Base-by-base conservation (phyloP, 164 flowering plant species). In the Magnolia sinica region DNA sequence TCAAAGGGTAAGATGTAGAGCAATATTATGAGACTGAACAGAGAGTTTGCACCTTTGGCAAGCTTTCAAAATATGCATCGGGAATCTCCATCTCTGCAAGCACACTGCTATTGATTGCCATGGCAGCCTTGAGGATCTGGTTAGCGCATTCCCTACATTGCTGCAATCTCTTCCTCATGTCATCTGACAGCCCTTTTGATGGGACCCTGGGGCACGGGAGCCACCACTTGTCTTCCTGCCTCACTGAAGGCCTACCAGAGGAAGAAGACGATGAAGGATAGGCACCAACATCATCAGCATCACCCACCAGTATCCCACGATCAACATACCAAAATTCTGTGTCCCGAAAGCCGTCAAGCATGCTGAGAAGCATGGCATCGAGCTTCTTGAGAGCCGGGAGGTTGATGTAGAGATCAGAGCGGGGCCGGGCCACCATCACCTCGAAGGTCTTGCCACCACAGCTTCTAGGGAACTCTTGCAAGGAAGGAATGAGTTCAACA, bases 161-260 rank as follows among this genome's bases (percentile, higher is more conserved):
- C 77, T 86, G 91, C 87, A 93, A 74, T 67, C 76, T 83, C 87
- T 85, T 91, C 80, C 93, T 88, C 7, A 79, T 79, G 37, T 83
- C 83, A 2, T 83, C 88, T 9, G 91, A 89, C 81, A 93, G 77
- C 23, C 98, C 96, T 64, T 77, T 85, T 0, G 84, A 68, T 0
- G 96, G 96, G 23, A 91, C 90, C 80, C 81, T 87, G 0, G 98
- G 98, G 74, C 85, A 88, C 0, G 96, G 98, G 13, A 91, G 85
- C 96, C 96, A 90, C 96, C 93, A 91, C 73, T 91, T 92, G 73
- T 93, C 95, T 79, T 89, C 96, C 79, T 84, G 89, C 77, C 91
- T 76, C 55, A 81, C 64, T 10, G 90, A 89, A 77, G 88, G 83
- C 79, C 87, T 84, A 50, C 84, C 80, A 0, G 65, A 68, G 4